Percentiles rank a stretch among this genome's conserved stretches.
Evolutionary conservation across 1,284 basidiomycete genomes (phyloP).

Genomic region (Sanghuangporus weigelae): DNA sequence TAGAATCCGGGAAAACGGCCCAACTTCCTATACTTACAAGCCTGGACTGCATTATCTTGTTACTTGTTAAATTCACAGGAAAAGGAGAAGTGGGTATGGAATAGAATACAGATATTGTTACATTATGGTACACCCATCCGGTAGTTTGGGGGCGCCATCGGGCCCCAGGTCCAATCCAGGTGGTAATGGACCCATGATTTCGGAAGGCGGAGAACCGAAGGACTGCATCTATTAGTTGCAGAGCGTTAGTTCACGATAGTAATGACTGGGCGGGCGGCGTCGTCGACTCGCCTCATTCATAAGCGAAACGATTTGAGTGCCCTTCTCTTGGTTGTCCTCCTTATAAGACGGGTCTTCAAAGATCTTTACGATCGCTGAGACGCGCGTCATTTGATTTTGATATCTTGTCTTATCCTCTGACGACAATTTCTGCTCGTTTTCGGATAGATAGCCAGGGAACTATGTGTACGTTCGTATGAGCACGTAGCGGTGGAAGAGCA

Average conservation of each 20-base stretch:
- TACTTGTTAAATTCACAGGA: background rate
- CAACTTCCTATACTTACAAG: background rate
- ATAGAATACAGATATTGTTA: background rate
- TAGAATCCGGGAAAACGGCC: background rate
- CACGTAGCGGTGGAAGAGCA: too few species aligned
- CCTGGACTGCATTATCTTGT: background rate
- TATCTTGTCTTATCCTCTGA: constrained; percentile 67
- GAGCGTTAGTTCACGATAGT: background rate
- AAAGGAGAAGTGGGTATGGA: background rate
- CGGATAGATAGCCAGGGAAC: constrained; percentile 80
- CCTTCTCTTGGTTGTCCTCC: constrained; percentile 54
- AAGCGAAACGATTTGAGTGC: constrained; percentile 54
- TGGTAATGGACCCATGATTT: constrained; percentile 90
- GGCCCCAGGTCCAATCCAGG: constrained; percentile 60
- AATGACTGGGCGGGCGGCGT: background rate
- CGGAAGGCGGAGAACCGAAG: constrained; percentile 81
- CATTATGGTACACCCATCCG: constrained; percentile 45
- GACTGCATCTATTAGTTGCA: constrained; percentile 63
- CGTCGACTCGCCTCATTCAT: constrained; percentile 65
- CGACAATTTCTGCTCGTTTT: constrained; percentile 45
- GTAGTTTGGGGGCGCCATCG: constrained; percentile 53
- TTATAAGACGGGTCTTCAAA: constrained; percentile 70
- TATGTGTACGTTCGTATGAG: constrained; percentile 29
- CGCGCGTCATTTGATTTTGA: constrained; percentile 59
- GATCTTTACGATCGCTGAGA: constrained; percentile 62